These are phyloP conservation scores for Chaetomiaceae sp. DNA, from an alignment of 2,329 filamentous ascomycete genomes.

Conservation along the genomic window DNA sequence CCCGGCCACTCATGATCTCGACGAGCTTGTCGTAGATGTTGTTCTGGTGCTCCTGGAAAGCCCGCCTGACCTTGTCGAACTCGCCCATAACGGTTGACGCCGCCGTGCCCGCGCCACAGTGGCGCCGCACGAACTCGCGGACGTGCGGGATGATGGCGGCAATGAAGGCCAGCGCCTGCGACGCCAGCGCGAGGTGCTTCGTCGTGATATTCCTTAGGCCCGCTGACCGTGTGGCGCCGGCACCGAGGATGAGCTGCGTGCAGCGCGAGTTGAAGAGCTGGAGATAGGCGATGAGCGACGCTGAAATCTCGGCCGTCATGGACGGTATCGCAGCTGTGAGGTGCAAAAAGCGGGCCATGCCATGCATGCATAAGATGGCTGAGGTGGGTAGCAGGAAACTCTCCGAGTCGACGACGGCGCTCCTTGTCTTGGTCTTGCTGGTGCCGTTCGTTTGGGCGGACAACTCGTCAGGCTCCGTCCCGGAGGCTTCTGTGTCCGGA, in stretches of 20 bases:
- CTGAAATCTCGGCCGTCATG: constrained; percentile 77
- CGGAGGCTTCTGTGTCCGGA: constrained; percentile 32
- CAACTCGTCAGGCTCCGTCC: constrained; percentile 8
- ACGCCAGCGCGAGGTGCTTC: constrained; percentile 86
- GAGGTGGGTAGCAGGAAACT: constrained; percentile 81
- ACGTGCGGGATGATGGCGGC: constrained; percentile 83
- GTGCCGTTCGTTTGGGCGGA: constrained; percentile 37
- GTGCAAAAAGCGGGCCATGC: constrained; percentile 75
- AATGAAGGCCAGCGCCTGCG: constrained; percentile 81
- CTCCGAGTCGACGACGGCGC: constrained; percentile 75
- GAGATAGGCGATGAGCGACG: constrained; percentile 75
- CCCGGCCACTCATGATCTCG: constrained; percentile 81
- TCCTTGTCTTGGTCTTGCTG: constrained; percentile 58
- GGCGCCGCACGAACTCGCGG: constrained; percentile 82
- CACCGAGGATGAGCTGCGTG: constrained; percentile 92
- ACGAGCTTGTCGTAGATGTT: constrained; percentile 90
- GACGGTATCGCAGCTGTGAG: constrained; percentile 80
- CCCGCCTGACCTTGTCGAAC: constrained; percentile 78
- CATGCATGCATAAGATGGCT: constrained; percentile 71
- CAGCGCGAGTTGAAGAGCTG: constrained; percentile 93
- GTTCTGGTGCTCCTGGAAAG: constrained; percentile 83
- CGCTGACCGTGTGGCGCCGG: constrained; percentile 80
- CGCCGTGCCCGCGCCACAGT: constrained; percentile 49
- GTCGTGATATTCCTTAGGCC: constrained; percentile 95
- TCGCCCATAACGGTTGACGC: constrained; percentile 63